These are phyloP conservation scores for Wickerhamiella australiensis DNA, from an alignment of 805 yeast species.

Conservation along the genomic window DNA sequence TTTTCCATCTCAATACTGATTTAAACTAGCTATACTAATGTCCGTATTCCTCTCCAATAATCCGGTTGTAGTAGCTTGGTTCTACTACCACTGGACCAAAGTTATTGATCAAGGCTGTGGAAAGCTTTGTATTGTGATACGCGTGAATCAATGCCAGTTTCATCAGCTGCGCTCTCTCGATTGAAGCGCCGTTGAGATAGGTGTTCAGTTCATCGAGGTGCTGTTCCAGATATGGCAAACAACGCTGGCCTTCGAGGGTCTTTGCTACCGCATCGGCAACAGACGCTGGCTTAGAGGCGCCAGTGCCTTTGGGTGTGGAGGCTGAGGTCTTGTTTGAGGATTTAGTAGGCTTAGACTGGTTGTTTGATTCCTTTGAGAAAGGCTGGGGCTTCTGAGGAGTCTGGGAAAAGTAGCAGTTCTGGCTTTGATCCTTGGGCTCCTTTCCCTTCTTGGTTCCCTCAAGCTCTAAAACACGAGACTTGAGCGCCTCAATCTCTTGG, in stretches of 20 bases:
- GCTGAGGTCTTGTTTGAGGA: not conserved
- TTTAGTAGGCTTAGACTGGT: too few species aligned
- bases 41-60: not conserved
- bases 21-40: not conserved
- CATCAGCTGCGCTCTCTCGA: slow-evolving; percentile 11
- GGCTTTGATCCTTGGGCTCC: too few species aligned
- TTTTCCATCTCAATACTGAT: too few species aligned
- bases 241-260: slow-evolving; percentile 8
- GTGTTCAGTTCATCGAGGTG: slow-evolving; percentile 6
- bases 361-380: too few species aligned
- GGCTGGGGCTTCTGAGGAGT: too few species aligned
- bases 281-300: slow-evolving; percentile 1
- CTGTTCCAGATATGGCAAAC: not conserved
- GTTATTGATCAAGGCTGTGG: not conserved
- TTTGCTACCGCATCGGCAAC: slow-evolving; percentile 9
- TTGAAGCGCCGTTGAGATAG: slow-evolving; percentile 6
- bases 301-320: too few species aligned
- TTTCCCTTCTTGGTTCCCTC: not conserved
- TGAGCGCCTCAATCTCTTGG: slow-evolving; percentile 1
- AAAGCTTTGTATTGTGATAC: slow-evolving; percentile 11
- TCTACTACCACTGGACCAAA: slow-evolving; percentile 12
- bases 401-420: too few species aligned
- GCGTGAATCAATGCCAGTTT: slow-evolving; percentile 11
- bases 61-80: not conserved
- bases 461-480: not conserved